Percentiles rank a stretch among this genome's conserved stretches.
Conservation (phyloP, 352 stramenopile species). For the Pythium brachiatum region DNA sequence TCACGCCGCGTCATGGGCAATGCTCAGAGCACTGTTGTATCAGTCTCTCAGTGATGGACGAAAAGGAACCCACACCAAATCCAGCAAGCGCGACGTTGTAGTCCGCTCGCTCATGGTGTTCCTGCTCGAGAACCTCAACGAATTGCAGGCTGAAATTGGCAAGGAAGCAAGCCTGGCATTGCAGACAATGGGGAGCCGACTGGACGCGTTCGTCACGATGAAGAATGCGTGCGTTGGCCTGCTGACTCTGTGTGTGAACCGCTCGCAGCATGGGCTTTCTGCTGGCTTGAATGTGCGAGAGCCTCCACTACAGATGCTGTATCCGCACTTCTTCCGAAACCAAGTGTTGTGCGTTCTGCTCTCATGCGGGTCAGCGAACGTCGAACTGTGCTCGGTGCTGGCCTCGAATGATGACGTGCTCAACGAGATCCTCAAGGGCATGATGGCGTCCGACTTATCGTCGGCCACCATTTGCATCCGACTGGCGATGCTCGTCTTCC, state of each 20-base stretch:
- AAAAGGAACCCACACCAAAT: not conserved
- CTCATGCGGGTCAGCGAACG: slow-evolving; percentile 60
- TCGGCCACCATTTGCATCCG: slow-evolving; percentile 75
- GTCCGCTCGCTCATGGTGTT: slow-evolving; percentile 52
- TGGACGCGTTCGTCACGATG: slow-evolving; percentile 40
- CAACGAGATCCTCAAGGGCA: slow-evolving; percentile 57
- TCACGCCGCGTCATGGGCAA: slow-evolving; percentile 72
- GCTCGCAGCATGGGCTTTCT: not conserved
- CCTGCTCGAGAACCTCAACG: slow-evolving; percentile 63
- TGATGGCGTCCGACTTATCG: slow-evolving; percentile 58
- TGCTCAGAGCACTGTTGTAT: slow-evolving; percentile 80
- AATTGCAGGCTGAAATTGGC: slow-evolving; percentile 28
- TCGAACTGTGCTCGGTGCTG: slow-evolving; percentile 61
- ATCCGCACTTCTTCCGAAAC: slow-evolving; percentile 70
- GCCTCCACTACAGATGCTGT: slow-evolving; percentile 24
- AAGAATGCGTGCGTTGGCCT: slow-evolving; percentile 67
- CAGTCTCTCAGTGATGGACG: slow-evolving; percentile 41
- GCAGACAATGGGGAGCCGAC: slow-evolving; percentile 2
- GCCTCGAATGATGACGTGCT: slow-evolving; percentile 53
- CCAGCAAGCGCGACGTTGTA: slow-evolving; percentile 23
- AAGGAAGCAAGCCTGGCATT: slow-evolving; percentile 9
- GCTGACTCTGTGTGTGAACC: slow-evolving; percentile 53
- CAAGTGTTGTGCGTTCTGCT: slow-evolving; percentile 78
- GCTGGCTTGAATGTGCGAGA: not conserved
- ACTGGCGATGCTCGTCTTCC: slow-evolving; percentile 83